Evolutionary conservation across 2,329 filamentous ascomycete species (phyloP).

Genomic region (Penicillium sp.): DNA sequence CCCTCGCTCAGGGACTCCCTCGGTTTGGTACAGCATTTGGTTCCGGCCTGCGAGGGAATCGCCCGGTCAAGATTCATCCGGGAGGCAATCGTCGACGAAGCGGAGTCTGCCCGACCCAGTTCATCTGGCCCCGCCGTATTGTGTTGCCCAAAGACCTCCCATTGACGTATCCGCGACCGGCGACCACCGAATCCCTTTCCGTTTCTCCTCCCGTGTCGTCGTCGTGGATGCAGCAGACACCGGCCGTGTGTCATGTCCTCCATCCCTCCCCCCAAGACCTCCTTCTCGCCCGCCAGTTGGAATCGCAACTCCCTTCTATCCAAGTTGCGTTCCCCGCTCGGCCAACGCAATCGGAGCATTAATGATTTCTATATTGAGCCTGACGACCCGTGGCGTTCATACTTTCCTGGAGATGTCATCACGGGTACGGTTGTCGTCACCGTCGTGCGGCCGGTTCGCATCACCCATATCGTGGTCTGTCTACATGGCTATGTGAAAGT

Average conservation of each 20-base stretch:
- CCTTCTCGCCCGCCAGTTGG: constrained; percentile 36
- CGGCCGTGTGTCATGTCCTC: constrained; percentile 39
- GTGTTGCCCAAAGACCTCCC: constrained; percentile 1
- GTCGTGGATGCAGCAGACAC: constrained; percentile 33
- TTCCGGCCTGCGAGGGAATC: constrained; percentile 9
- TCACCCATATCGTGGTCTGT: constrained; percentile 59
- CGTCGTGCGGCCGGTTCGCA: constrained; percentile 54
- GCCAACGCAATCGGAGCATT: constrained; percentile 50
- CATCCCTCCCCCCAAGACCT: constrained; percentile 31
- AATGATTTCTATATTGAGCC: constrained; percentile 58
- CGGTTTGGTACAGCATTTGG: constrained; percentile 9
- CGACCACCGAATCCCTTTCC: constrained; percentile 6
- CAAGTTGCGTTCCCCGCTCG: constrained; percentile 52
- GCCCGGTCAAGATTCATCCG: too few relatives aligned
- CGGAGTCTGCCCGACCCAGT: constrained; percentile 1
- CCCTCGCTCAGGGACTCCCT: constrained; percentile 9
- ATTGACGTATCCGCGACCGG: constrained; percentile 1
- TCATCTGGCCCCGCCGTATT: constrained; percentile 1
- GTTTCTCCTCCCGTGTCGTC: constrained; percentile 10
- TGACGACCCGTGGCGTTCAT: constrained; percentile 58
- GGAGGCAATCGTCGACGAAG: too few relatives aligned
- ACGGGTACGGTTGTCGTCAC: constrained; percentile 56
- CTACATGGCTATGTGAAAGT: constrained; percentile 61
- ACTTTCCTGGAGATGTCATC: constrained; percentile 57
- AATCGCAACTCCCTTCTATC: constrained; percentile 45